phyloP scores from a whole-genome alignment of 345 rosid genomes.

The Populus nigra region DNA sequence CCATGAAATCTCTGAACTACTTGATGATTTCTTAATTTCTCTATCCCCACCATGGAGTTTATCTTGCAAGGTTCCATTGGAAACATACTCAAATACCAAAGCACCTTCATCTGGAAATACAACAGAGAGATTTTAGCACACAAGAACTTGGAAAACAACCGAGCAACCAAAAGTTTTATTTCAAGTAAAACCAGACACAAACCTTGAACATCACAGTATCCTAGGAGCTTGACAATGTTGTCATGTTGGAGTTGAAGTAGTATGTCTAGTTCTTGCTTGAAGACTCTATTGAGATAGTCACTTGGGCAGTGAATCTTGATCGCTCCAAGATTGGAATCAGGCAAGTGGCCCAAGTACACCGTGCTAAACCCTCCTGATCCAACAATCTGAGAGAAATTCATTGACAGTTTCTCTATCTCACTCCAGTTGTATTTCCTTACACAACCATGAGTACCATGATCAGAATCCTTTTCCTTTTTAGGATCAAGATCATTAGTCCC shows the following conservation, averaged over 20 bases:
- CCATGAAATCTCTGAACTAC: conserved; percentile 49
- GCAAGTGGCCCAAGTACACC: conserved; percentile 59
- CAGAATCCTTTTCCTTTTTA: background rate
- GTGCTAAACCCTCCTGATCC: conserved; percentile 86
- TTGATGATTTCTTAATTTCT: background rate
- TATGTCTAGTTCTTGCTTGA: conserved; percentile 72
- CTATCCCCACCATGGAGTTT: conserved; percentile 41
- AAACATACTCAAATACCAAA: conserved; percentile 62
- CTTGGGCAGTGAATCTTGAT: conserved; percentile 63
- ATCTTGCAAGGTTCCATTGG: conserved; percentile 73
- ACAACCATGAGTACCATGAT: conserved; percentile 9
- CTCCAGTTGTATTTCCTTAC: conserved; percentile 48
- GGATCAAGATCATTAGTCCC: background rate
- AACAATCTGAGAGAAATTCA: conserved; percentile 48
- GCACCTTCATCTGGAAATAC: conserved; percentile 57
- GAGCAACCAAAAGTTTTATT: background rate
- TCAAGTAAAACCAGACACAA: background rate
- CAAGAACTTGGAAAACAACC: background rate
- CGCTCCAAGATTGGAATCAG: conserved; percentile 44
- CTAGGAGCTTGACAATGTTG: conserved; percentile 71
- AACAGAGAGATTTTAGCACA: background rate
- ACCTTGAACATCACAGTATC: conserved; percentile 73
- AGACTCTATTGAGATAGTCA: conserved; percentile 57
- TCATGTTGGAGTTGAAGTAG: conserved; percentile 62
- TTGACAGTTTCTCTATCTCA: conserved; percentile 48